Conservation (phyloP, 108 stramenopile genomes). For the Fragilariopsis cylindrus region DNA sequence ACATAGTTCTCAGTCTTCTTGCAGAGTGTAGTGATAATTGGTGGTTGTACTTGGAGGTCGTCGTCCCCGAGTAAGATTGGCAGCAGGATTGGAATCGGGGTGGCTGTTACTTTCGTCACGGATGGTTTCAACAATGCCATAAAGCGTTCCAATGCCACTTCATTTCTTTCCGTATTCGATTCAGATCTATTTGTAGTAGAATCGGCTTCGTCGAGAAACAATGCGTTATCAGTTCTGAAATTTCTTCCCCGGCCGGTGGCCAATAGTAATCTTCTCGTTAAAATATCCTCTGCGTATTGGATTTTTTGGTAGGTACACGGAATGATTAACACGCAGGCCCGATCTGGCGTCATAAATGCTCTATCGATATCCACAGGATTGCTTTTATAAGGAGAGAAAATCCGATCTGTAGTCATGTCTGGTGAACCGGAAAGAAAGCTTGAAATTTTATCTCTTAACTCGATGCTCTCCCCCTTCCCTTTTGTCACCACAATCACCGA, state of each 20-base stretch:
- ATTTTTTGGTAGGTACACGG: conserved; percentile 1
- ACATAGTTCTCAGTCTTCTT: neutral
- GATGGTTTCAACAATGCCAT: neutral
- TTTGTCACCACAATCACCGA: conserved; percentile 7
- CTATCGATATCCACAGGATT: neutral
- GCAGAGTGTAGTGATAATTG: neutral
- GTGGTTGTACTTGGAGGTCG: neutral
- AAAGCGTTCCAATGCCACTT: neutral
- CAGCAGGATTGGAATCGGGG: neutral
- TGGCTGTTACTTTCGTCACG: conserved; percentile 7
- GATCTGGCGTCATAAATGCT: neutral
- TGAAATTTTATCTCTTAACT: neutral
- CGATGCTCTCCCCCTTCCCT: conserved; percentile 6
- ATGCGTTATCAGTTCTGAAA: neutral
- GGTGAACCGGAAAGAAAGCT: neutral
- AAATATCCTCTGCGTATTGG: neutral
- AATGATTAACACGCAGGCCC: conserved; percentile 4
- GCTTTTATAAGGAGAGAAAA: neutral
- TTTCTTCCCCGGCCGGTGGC: neutral
- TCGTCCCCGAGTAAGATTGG: neutral
- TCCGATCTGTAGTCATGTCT: neutral
- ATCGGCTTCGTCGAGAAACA: conserved; percentile 13
- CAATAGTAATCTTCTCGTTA: neutral
- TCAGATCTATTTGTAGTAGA: conserved; percentile 12
- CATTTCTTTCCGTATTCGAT: neutral